These are phyloP conservation scores for Colletotrichum plurivorum DNA, from an alignment of 2,329 filamentous ascomycete genomes.

Conservation along the genomic window DNA sequence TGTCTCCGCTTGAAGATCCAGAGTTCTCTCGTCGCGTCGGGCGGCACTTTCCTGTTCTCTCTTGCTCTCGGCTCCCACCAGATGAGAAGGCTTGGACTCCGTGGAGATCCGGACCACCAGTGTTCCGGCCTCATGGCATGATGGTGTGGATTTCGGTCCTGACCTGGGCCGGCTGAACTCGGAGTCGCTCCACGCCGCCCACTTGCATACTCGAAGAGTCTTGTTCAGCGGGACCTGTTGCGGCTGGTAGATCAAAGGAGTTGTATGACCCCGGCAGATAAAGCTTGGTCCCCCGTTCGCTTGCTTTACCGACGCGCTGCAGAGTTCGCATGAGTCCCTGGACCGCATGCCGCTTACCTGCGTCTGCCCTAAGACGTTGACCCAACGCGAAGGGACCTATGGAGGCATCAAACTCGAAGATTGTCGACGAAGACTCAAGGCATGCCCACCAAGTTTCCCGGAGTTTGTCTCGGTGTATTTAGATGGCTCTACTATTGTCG, in stretches of 20 bases:
- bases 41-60: not conserved
- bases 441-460: not conserved
- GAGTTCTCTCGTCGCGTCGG: not conserved
- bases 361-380: not conserved
- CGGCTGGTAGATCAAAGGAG: conserved; percentile 18
- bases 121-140: conserved; percentile 3
- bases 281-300: conserved; percentile 11
- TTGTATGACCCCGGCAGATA: conserved; percentile 7
- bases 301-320: conserved; percentile 1
- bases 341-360: conserved; percentile 1
- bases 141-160: conserved; percentile 10
- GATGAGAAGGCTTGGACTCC: not conserved
- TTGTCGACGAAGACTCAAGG: not conserved
- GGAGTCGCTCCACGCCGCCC: conserved; percentile 6
- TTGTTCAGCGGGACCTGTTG: conserved; percentile 33
- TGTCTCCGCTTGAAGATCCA: not conserved
- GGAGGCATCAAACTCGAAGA: no score
- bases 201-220: conserved; percentile 19
- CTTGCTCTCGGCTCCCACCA: not conserved
- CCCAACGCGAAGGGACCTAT: no score
- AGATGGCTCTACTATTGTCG: not conserved
- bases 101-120: not conserved
- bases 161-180: conserved; percentile 15
- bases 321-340: not conserved
- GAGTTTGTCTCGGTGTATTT: conserved; percentile 29